These are phyloP conservation scores for Aspergillus bridgeri DNA, from an alignment of 495 filamentous ascomycete genomes.

Conservation along the genomic window DNA sequence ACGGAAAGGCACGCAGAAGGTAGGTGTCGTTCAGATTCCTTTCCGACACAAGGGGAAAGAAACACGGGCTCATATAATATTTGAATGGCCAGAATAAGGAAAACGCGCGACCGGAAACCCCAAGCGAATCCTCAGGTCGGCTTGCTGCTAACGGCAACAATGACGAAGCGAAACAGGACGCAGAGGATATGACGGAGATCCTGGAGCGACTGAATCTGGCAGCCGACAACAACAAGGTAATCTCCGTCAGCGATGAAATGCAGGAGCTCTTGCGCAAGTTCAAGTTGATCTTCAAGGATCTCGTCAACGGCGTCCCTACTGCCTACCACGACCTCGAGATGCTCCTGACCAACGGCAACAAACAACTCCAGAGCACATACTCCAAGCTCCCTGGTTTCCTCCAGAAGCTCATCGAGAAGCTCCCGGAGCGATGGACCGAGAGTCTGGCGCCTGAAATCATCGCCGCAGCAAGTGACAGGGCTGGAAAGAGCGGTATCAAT, in stretches of 20 bases:
- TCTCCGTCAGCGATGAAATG: slow-evolving; percentile 77
- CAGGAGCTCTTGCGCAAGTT: slow-evolving; percentile 78
- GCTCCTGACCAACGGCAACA: slow-evolving; percentile 77
- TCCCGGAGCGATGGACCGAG: slow-evolving; percentile 77
- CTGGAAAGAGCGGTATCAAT: slow-evolving; percentile 63
- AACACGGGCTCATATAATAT: background rate
- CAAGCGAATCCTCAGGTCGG: slow-evolving; percentile 14
- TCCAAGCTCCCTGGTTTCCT: slow-evolving; percentile 72
- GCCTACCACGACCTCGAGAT: slow-evolving; percentile 84
- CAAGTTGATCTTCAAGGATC: slow-evolving; percentile 82
- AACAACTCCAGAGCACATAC: slow-evolving; percentile 71
- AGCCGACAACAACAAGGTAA: slow-evolving; percentile 72
- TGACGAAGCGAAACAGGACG: slow-evolving; percentile 53
- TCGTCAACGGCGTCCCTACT: slow-evolving; percentile 87
- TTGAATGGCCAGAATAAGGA: slow-evolving; percentile 2
- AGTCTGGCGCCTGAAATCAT: slow-evolving; percentile 75
- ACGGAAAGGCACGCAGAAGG: slow-evolving; percentile 43
- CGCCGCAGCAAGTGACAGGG: slow-evolving; percentile 67
- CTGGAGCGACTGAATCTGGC: slow-evolving; percentile 78
- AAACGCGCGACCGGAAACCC: slow-evolving; percentile 2
- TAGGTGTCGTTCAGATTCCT: slow-evolving; percentile 13
- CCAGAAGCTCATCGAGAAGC: slow-evolving; percentile 81
- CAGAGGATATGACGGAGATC: slow-evolving; percentile 69
- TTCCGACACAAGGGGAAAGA: background rate
- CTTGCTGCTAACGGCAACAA: slow-evolving; percentile 16